Conservation (phyloP, 2,329 filamentous ascomycete genomes). For the Pseudodiploospora longispora region DNA sequence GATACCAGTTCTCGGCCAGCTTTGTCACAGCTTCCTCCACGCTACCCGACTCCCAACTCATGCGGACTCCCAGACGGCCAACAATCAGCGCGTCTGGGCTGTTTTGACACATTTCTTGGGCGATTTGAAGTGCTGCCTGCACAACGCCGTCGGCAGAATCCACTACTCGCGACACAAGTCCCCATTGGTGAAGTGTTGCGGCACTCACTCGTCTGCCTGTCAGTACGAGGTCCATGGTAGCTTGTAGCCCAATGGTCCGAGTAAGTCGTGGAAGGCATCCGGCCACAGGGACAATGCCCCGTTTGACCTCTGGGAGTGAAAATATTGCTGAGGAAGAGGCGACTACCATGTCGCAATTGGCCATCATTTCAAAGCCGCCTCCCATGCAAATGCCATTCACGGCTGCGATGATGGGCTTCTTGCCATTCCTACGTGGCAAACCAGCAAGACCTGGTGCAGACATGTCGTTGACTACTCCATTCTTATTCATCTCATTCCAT, state of each 20-base stretch:
- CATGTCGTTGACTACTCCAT: no score
- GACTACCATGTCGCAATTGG: constrained; percentile 44
- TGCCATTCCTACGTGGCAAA: constrained; percentile 45
- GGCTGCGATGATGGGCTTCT: constrained; percentile 53
- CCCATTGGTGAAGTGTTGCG: constrained; percentile 19
- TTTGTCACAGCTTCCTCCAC: constrained; percentile 1
- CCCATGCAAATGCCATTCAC: constrained; percentile 51
- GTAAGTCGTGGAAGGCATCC: constrained; percentile 44
- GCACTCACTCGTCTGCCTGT: constrained; percentile 37
- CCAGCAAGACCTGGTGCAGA: constrained; percentile 35
- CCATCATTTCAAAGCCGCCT: constrained; percentile 48
- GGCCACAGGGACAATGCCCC: constrained; percentile 46
- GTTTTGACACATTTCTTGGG: constrained; percentile 24
- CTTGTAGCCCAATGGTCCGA: constrained; percentile 34
- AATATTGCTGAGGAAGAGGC: constrained; percentile 43
- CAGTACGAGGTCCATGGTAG: constrained; percentile 41
- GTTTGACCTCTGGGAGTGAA: constrained; percentile 43
- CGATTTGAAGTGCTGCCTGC: constrained; percentile 27
- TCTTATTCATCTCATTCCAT: no score
- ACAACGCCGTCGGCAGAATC: constrained; percentile 21
- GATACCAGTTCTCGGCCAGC: constrained; percentile 1
- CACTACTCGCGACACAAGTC: constrained; percentile 17
- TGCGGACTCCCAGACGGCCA: not conserved
- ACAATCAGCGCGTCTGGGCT: constrained; percentile 2
- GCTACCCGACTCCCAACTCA: constrained; percentile 1